Evolutionary conservation across 2,329 filamentous ascomycete genomes (phyloP).

Genomic region (Sporothrix brasiliensis): DNA sequence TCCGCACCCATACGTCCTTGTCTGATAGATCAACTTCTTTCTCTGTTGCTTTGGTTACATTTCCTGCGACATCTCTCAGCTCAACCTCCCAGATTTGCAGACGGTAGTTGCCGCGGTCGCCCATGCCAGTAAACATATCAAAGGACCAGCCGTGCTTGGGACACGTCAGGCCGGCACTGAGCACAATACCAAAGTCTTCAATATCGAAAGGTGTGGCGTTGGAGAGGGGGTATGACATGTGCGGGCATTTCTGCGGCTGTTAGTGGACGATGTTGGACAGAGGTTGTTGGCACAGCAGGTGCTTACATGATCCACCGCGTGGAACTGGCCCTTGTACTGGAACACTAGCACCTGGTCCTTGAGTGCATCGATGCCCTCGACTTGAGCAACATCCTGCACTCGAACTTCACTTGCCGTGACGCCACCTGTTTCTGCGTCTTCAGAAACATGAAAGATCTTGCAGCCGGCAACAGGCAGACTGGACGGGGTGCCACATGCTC

Average conservation of each 20-base stretch:
- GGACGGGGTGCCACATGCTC: slow-evolving; percentile 43
- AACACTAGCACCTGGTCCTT: slow-evolving; percentile 68
- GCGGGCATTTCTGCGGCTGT: slow-evolving; percentile 62
- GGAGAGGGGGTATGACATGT: slow-evolving; percentile 67
- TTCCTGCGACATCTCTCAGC: slow-evolving; percentile 45
- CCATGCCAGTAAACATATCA: slow-evolving; percentile 64
- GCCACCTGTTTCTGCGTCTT: slow-evolving; percentile 43
- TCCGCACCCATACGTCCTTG: slow-evolving; percentile 50
- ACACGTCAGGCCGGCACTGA: slow-evolving; percentile 66
- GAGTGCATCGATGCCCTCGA: slow-evolving; percentile 45
- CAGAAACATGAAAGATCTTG: slow-evolving; percentile 59
- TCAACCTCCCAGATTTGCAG: slow-evolving; percentile 67
- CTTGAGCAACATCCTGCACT: slow-evolving; percentile 40
- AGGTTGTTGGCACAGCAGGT: slow-evolving; percentile 19
- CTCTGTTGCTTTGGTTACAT: not conserved
- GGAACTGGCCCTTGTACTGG: slow-evolving; percentile 63
- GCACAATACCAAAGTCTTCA: slow-evolving; percentile 64
- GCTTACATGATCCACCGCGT: slow-evolving; percentile 69
- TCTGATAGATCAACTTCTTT: not conserved
- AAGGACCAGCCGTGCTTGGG: slow-evolving; percentile 74
- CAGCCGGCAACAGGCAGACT: slow-evolving; percentile 54
- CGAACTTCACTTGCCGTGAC: slow-evolving; percentile 45
- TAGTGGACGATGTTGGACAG: not conserved
- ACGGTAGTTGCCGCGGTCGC: slow-evolving; percentile 64
- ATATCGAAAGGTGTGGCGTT: slow-evolving; percentile 68